Evolutionary conservation across 441 rosid genomes (phyloP).

Genomic region (Jatropha podagrica): DNA sequence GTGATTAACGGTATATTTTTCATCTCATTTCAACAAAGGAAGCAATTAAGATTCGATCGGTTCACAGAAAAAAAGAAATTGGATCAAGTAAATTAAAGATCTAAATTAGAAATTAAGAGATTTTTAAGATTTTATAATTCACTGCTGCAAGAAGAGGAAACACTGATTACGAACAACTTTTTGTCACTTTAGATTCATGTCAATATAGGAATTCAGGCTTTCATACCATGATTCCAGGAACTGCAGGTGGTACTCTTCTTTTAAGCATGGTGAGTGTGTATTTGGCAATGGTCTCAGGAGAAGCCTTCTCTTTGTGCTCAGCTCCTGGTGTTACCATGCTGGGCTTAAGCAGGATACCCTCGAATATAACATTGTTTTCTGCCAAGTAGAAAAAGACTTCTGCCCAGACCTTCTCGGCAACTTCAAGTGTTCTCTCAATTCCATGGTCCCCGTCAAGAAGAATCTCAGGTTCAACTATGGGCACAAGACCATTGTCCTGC

Average conservation of each 20-base stretch:
- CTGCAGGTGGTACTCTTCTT: conserved; percentile 96
- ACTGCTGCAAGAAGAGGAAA: neutral
- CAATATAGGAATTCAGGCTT: conserved; percentile 8
- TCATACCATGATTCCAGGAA: conserved; percentile 93
- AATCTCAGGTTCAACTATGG: conserved; percentile 98
- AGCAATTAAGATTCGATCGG: neutral
- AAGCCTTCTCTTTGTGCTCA: conserved; percentile 89
- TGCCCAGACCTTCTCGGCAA: conserved; percentile 98
- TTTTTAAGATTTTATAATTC: too few species aligned
- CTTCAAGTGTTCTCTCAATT: conserved; percentile 92
- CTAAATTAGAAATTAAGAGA: neutral
- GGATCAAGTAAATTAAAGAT: neutral
- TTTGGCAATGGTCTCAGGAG: conserved; percentile 84
- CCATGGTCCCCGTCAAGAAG: conserved; percentile 97
- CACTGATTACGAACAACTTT: neutral
- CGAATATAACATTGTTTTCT: conserved; percentile 82
- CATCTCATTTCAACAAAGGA: neutral
- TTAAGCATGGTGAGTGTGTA: conserved; percentile 84
- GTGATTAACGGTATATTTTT: neutral
- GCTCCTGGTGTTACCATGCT: conserved; percentile 99
- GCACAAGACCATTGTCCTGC: conserved; percentile 97
- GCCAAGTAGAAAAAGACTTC: conserved; percentile 97
- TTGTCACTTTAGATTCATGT: neutral
- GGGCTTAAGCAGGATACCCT: conserved; percentile 95
- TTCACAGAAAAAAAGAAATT: neutral